Evolutionary conservation across 2,329 filamentous ascomycete species (phyloP).

Genomic region (Clonostachys rosea): DNA sequence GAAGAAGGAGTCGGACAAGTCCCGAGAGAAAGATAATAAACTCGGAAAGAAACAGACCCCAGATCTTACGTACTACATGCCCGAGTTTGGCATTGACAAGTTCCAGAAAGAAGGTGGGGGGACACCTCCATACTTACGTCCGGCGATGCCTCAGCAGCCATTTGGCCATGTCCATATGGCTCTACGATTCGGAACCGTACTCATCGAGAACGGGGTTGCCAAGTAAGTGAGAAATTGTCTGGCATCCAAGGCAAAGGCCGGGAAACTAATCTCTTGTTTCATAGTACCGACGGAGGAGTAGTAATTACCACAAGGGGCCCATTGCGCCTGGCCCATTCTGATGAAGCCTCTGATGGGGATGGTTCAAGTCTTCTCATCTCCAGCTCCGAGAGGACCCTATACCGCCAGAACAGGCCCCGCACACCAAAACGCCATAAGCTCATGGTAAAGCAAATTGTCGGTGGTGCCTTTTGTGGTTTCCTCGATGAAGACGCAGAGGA

Average conservation of each 20-base stretch:
- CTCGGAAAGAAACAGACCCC: too few relatives aligned
- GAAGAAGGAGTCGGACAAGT: too few relatives aligned
- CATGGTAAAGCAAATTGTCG: slow-evolving; percentile 33
- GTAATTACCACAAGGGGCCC: slow-evolving; percentile 13
- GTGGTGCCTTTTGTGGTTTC: slow-evolving; percentile 22
- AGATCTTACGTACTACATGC: too few relatives aligned
- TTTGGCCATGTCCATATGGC: slow-evolving; percentile 33
- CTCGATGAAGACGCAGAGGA: slow-evolving; percentile 14
- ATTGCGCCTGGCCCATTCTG: slow-evolving; percentile 7
- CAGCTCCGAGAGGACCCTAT: slow-evolving; percentile 5
- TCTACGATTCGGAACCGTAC: slow-evolving; percentile 28
- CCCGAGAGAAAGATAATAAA: slow-evolving; percentile 3
- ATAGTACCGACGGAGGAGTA: slow-evolving; percentile 15
- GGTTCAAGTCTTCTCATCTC: slow-evolving; percentile 8
- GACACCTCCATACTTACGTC: slow-evolving; percentile 20
- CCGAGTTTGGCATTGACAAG: too few relatives aligned
- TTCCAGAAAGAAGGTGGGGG: too few relatives aligned
- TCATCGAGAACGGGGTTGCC: slow-evolving; percentile 30
- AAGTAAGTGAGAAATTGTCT: slow-evolving; percentile 16
- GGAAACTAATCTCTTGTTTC: neutral
- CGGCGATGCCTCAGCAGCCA: slow-evolving; percentile 20
- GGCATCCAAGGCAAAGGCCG: too few relatives aligned
- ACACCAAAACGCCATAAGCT: slow-evolving; percentile 24
- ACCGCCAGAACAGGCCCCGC: neutral
- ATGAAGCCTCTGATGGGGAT: slow-evolving; percentile 11